These are phyloP conservation scores for Massarina eburnea DNA, from an alignment of 2,329 filamentous ascomycete genomes.

Conservation along the genomic window DNA sequence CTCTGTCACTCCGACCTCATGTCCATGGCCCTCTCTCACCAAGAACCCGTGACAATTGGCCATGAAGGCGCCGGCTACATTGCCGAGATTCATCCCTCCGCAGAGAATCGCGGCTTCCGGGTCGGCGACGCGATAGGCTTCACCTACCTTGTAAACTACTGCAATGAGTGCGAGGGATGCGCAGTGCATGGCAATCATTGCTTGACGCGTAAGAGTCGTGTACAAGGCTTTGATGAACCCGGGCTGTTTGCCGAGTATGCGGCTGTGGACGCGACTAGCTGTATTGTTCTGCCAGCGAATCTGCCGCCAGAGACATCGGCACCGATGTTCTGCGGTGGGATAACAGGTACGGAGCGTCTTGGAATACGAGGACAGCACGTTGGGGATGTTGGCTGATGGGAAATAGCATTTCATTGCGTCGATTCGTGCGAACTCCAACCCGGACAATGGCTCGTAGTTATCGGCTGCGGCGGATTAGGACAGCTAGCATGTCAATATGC, in stretches of 20 bases:
- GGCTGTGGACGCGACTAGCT: conserved; percentile 46
- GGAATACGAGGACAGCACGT: neutral
- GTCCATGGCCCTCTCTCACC: conserved; percentile 15
- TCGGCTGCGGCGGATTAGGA: conserved; percentile 49
- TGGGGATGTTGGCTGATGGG: neutral
- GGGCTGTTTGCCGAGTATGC: conserved; percentile 52
- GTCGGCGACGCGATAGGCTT: conserved; percentile 48
- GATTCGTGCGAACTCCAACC: conserved; percentile 23
- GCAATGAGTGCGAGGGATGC: conserved; percentile 50
- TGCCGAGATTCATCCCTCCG: conserved; percentile 33
- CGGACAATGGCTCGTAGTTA: conserved; percentile 42
- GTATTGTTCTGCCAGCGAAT: conserved; percentile 41
- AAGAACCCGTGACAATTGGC: conserved; percentile 36
- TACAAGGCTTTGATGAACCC: conserved; percentile 35
- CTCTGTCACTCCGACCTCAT: conserved; percentile 25
- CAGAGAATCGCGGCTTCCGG: conserved; percentile 42
- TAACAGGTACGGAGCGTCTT: conserved; percentile 37
- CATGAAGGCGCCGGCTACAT: conserved; percentile 50
- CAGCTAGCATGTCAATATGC: conserved; percentile 49
- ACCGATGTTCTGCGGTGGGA: conserved; percentile 52
- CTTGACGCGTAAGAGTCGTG: conserved; percentile 23
- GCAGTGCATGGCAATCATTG: conserved; percentile 44
- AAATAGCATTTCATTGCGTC: conserved; percentile 22
- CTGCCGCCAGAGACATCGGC: conserved; percentile 36
- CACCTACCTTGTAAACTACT: conserved; percentile 47